These are phyloP conservation scores for Scheffersomyces lignosus DNA, from an alignment of 805 yeast genomes.

Conservation along the genomic window DNA sequence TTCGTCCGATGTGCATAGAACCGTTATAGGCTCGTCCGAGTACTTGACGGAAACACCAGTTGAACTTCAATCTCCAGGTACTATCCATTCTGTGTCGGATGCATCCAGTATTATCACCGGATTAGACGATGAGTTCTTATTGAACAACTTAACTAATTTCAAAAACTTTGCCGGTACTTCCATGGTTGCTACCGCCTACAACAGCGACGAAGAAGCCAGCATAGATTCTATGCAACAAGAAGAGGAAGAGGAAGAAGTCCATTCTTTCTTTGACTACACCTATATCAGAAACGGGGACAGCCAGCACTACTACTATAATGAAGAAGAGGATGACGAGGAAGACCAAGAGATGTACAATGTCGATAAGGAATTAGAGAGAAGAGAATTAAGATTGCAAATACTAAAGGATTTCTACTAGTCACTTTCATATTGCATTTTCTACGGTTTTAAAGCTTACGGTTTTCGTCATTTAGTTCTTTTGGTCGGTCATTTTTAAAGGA, in stretches of 20 bases:
- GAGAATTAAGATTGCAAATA: constrained; percentile 39
- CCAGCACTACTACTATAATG: constrained; percentile 10
- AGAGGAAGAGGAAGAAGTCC: constrained; percentile 20
- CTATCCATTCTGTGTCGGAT: constrained; percentile 1
- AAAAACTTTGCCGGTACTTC: constrained; percentile 14
- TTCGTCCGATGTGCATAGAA: background rate
- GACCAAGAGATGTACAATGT: constrained; percentile 10
- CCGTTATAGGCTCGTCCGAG: background rate
- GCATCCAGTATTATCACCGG: constrained; percentile 9
- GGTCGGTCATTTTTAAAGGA: too few relatives aligned
- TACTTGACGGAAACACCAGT: background rate
- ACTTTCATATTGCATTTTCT: background rate
- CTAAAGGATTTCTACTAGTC: constrained; percentile 29
- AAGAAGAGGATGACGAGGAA: constrained; percentile 5
- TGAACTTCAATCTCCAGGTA: too few relatives aligned
- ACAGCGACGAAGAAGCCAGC: constrained; percentile 12
- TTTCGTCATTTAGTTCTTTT: too few relatives aligned
- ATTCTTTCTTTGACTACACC: constrained; percentile 7
- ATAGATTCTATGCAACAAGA: constrained; percentile 15
- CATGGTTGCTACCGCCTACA: constrained; percentile 11
- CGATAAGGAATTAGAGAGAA: constrained; percentile 35
- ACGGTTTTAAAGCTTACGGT: background rate
- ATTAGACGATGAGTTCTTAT: constrained; percentile 29
- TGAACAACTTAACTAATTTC: constrained; percentile 15
- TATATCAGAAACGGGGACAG: constrained; percentile 7